Evolutionary conservation across 495 filamentous ascomycete genomes (phyloP).

Genomic region (Lepraria neglecta): DNA sequence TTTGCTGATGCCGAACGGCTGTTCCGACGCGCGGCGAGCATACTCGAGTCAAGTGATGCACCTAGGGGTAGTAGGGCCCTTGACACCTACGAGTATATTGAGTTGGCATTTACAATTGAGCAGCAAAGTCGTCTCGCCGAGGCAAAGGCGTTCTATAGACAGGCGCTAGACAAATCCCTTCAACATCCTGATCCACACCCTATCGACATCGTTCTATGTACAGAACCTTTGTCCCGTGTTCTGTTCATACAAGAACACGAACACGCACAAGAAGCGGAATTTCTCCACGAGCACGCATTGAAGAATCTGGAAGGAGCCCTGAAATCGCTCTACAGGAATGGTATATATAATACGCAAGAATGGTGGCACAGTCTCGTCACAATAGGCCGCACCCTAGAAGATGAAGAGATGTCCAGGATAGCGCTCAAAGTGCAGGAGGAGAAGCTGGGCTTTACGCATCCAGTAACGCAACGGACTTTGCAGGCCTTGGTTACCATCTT

Average conservation of each 20-base stretch:
- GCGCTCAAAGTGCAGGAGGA: conserved; percentile 17
- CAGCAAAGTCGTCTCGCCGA: not conserved
- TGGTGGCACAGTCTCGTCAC: not conserved
- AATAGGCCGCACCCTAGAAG: not conserved
- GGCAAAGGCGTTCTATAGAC: not conserved
- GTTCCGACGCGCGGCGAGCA: not conserved
- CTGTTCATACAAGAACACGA: not conserved
- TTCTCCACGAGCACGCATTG: not conserved
- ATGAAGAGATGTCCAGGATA: conserved; percentile 15
- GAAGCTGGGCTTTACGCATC: conserved; percentile 34
- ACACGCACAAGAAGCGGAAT: not conserved
- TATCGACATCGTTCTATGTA: not conserved
- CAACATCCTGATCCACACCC: not conserved
- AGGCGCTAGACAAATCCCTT: not conserved
- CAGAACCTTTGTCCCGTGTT: not conserved
- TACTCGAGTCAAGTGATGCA: not conserved
- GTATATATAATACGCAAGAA: not conserved
- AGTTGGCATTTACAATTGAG: not conserved
- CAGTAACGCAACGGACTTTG: conserved; percentile 30
- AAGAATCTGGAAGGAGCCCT: not conserved
- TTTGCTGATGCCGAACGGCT: not conserved
- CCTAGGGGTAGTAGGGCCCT: not conserved
- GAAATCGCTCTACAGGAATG: not conserved
- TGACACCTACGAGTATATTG: too few relatives aligned
- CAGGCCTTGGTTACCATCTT: not conserved